These are phyloP conservation scores for Solanum virginianum DNA, from an alignment of 257 asterid species.

Conservation along the genomic window DNA sequence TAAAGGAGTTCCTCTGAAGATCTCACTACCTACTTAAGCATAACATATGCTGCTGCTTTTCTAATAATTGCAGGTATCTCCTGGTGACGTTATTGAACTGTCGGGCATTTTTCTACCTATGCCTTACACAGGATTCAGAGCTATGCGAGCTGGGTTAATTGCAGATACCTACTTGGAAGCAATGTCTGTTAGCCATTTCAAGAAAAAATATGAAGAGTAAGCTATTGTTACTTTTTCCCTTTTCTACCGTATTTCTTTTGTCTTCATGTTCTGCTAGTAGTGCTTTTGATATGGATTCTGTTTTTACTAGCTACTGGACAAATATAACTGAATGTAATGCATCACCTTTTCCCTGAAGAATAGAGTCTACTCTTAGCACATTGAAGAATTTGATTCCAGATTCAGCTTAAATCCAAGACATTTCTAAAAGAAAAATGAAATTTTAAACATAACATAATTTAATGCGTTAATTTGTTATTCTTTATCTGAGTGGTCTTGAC, in stretches of 20 bases:
- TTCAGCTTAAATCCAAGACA: neutral
- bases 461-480: neutral
- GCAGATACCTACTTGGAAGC: slow-evolving; percentile 98
- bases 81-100: slow-evolving; percentile 90
- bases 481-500: neutral
- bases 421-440: neutral
- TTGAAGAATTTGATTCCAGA: neutral
- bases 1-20: neutral
- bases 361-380: neutral
- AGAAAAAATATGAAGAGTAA: slow-evolving; percentile 97
- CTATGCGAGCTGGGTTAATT: slow-evolving; percentile 96
- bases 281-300: neutral
- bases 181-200: slow-evolving; percentile 82
- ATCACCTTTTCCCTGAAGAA: neutral
- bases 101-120: slow-evolving; percentile 96
- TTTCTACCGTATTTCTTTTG: neutral
- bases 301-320: neutral
- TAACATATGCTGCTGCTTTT: neutral
- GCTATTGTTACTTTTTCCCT: slow-evolving; percentile 4
- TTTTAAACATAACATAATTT: neutral
- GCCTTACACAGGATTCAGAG: slow-evolving; percentile 94
- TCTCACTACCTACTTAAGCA: neutral
- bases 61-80: slow-evolving; percentile 55
- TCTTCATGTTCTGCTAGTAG: neutral
- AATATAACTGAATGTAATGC: neutral